Conservation (phyloP, 1,139 yeast species). For the Debaryomyces psychrophilus region DNA sequence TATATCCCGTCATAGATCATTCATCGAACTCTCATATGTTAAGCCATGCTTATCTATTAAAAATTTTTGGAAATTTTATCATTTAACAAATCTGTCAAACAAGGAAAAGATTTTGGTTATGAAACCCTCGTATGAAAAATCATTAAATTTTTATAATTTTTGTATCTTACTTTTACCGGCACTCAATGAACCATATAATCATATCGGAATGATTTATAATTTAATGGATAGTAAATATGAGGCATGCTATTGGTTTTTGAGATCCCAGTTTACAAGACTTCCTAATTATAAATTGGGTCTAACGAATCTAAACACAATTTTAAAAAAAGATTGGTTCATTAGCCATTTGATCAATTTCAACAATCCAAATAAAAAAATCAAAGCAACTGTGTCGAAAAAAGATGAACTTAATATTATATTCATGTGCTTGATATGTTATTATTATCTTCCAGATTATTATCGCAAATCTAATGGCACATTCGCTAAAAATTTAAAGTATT, state of each 20-base stretch:
- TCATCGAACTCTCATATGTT: slow-evolving; percentile 46
- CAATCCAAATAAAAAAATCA: slow-evolving; percentile 11
- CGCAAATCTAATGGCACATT: slow-evolving; percentile 31
- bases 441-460: slow-evolving; percentile 28
- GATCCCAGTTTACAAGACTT: slow-evolving; percentile 59
- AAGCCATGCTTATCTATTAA: slow-evolving; percentile 38
- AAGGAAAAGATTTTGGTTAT: slow-evolving; percentile 28
- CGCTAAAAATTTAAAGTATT: slow-evolving; percentile 26
- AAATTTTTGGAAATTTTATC: slow-evolving; percentile 37
- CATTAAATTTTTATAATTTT: slow-evolving; percentile 52
- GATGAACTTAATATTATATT: slow-evolving; percentile 27
- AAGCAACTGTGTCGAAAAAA: slow-evolving; percentile 13
- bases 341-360: slow-evolving; percentile 25
- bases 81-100: slow-evolving; percentile 22
- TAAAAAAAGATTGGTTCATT: slow-evolving; percentile 38
- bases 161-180: slow-evolving; percentile 64
- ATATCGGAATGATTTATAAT: slow-evolving; percentile 61
- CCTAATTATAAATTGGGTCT: slow-evolving; percentile 49
- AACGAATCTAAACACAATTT: slow-evolving; percentile 37
- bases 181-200: slow-evolving; percentile 67
- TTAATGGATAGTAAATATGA: slow-evolving; percentile 35
- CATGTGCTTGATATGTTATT: slow-evolving; percentile 33
- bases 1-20: slow-evolving; percentile 57
- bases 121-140: slow-evolving; percentile 28
- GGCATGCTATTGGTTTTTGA: slow-evolving; percentile 52